These are phyloP conservation scores for Entonaema liquescens DNA, from an alignment of 495 filamentous ascomycete genomes.

Conservation along the genomic window DNA sequence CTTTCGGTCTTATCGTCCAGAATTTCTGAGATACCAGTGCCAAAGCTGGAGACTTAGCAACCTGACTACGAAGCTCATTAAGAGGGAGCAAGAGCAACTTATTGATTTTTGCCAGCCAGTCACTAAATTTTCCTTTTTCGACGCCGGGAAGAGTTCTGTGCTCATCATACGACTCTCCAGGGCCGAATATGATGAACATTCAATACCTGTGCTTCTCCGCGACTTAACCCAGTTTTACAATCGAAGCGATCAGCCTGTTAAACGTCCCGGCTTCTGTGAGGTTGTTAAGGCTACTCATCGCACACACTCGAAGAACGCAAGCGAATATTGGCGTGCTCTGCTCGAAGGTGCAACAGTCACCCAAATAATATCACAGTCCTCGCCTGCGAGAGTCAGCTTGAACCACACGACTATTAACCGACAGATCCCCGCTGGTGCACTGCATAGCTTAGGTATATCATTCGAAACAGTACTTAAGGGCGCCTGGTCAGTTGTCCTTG, in stretches of 20 bases:
- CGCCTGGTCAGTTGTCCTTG: constrained; percentile 56
- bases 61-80: constrained; percentile 51
- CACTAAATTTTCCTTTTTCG: constrained; percentile 58
- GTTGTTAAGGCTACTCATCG: constrained; percentile 50
- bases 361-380: constrained; percentile 51
- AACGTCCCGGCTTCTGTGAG: constrained; percentile 54
- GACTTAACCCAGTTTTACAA: constrained; percentile 56
- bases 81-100: constrained; percentile 50
- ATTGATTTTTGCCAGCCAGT: constrained; percentile 53
- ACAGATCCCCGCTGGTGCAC: constrained; percentile 48
- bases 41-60: constrained; percentile 52
- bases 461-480: constrained; percentile 57
- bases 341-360: constrained; percentile 55
- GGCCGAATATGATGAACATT: constrained; percentile 58
- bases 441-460: constrained; percentile 40
- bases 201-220: constrained; percentile 51
- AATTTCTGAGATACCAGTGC: constrained; percentile 53
- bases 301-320: constrained; percentile 47
- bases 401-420: constrained; percentile 49
- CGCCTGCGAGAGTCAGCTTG: constrained; percentile 48
- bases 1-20: constrained; percentile 49
- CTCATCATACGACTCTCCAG: constrained; percentile 55
- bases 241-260: constrained; percentile 43
- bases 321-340: constrained; percentile 53
- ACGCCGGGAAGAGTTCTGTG: constrained; percentile 56